A percentile compares a stretch with the other conserved stretches of the same genome.
Conservation (phyloP, 306 rosid species). For the Cucumis hystrix region DNA sequence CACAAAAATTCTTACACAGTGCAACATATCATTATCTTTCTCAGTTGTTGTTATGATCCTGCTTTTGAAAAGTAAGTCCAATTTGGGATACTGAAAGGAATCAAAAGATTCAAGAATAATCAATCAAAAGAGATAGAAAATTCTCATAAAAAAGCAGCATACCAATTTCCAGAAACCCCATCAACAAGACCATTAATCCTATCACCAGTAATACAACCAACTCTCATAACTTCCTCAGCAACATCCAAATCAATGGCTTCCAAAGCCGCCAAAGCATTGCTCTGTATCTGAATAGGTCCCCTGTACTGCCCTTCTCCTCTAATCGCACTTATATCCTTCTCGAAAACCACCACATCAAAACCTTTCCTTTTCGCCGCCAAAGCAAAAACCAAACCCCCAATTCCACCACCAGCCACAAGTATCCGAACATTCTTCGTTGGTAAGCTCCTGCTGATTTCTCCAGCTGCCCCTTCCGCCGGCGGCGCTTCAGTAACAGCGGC, state of each 20-base stretch:
- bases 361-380: conserved; percentile 88
- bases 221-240: conserved; percentile 81
- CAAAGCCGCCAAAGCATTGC: conserved; percentile 95
- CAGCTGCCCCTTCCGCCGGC: conserved; percentile 8
- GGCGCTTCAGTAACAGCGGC: conserved; percentile 36
- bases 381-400: conserved; percentile 90
- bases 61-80: not conserved
- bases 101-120: not conserved
- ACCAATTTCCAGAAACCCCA: conserved; percentile 93
- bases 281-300: conserved; percentile 97
- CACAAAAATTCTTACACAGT: not conserved
- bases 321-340: conserved; percentile 85
- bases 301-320: conserved; percentile 95
- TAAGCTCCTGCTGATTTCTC: conserved; percentile 2
- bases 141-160: not conserved
- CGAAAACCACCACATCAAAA: conserved; percentile 92
- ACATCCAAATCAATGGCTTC: conserved; percentile 87
- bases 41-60: not conserved
- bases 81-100: not conserved
- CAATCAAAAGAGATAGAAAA: not conserved
- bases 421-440: conserved; percentile 38
- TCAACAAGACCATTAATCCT: conserved; percentile 91
- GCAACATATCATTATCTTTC: not conserved
- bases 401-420: conserved; percentile 94
- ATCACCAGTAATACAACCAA: conserved; percentile 90